Percentiles rank a stretch among this genome's conserved stretches.
These are phyloP conservation scores for Teunomyces atbi DNA, from an alignment of 805 yeast genomes.

Conservation along the genomic window DNA sequence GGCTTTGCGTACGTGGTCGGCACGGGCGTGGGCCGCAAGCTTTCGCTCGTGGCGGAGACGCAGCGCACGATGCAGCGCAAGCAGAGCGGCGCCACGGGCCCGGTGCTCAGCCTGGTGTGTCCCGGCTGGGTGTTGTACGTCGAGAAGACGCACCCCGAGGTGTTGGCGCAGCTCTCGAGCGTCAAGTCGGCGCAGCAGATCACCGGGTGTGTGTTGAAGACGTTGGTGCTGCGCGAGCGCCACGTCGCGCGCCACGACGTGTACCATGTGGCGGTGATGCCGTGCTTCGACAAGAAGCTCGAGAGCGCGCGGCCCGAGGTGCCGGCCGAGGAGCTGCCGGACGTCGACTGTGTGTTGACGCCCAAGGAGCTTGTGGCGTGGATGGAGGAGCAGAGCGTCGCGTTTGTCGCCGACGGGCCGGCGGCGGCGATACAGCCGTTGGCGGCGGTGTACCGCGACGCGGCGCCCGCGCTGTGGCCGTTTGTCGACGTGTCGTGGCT, in stretches of 20 bases:
- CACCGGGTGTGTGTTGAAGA: conserved; percentile 76
- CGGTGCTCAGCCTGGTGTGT: conserved; percentile 71
- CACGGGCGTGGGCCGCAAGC: conserved; percentile 73
- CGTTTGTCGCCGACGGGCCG: background rate
- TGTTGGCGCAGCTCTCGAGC: conserved; percentile 65
- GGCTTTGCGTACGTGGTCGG: conserved; percentile 80
- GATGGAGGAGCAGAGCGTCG: conserved; percentile 43
- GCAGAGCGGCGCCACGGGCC: conserved; percentile 30
- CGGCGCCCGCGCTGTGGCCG: conserved; percentile 66
- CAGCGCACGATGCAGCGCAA: conserved; percentile 46
- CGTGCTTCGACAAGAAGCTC: conserved; percentile 93
- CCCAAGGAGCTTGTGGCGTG: conserved; percentile 82
- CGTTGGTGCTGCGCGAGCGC: conserved; percentile 35
- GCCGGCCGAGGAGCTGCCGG: conserved; percentile 30
- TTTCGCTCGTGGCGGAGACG: conserved; percentile 51
- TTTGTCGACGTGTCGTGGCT: conserved; percentile 60
- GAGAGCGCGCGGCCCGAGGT: conserved; percentile 87
- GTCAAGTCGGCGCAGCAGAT: conserved; percentile 93
- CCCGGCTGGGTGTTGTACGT: conserved; percentile 98
- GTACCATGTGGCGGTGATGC: conserved; percentile 89
- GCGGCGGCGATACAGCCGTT: conserved; percentile 5
- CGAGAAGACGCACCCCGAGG: conserved; percentile 90
- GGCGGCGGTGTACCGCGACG: conserved; percentile 21
- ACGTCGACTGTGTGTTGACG: conserved; percentile 93
- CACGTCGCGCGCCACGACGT: conserved; percentile 38